These are phyloP conservation scores for Gracilaria vermiculophylla DNA, from an alignment of 23 red algal genomes.

Conservation along the genomic window DNA sequence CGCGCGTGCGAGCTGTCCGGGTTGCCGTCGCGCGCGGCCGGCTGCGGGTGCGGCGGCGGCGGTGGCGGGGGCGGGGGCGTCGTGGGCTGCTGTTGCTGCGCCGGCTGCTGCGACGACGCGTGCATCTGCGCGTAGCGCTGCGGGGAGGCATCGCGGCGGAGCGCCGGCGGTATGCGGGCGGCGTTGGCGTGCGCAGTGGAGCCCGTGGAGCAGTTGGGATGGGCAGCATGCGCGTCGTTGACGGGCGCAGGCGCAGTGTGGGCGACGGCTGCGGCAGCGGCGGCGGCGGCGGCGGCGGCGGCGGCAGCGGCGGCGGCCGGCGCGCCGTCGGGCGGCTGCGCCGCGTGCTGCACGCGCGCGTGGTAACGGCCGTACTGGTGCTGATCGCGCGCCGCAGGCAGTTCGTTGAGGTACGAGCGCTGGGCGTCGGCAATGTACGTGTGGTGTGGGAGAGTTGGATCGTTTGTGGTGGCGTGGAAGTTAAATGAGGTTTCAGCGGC, in stretches of 20 bases:
- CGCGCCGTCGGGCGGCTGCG: neutral
- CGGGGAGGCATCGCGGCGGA: neutral
- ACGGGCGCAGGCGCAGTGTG: neutral
- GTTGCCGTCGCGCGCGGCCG: neutral
- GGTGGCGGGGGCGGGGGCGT: no score
- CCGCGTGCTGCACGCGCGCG: neutral
- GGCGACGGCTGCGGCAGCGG: neutral
- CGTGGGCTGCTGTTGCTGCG: no score
- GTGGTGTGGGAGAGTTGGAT: neutral
- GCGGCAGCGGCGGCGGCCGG: neutral
- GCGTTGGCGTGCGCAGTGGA: neutral
- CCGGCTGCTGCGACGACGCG: neutral
- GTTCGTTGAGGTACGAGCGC: conserved; percentile 33
- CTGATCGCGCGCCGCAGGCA: neutral
- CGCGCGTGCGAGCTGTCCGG: neutral
- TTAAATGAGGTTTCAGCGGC: neutral
- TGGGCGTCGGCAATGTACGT: conserved; percentile 21
- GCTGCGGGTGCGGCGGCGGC: neutral
- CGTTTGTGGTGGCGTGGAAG: neutral
- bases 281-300: neutral
- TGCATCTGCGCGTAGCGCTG: neutral
- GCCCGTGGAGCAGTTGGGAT: neutral
- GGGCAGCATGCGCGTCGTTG: neutral
- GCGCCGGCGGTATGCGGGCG: neutral
- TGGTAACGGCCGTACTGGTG: conserved; percentile 2